Evolutionary conservation across 352 stramenopile genomes (phyloP).

Genomic region (Albugo laibachii): DNA sequence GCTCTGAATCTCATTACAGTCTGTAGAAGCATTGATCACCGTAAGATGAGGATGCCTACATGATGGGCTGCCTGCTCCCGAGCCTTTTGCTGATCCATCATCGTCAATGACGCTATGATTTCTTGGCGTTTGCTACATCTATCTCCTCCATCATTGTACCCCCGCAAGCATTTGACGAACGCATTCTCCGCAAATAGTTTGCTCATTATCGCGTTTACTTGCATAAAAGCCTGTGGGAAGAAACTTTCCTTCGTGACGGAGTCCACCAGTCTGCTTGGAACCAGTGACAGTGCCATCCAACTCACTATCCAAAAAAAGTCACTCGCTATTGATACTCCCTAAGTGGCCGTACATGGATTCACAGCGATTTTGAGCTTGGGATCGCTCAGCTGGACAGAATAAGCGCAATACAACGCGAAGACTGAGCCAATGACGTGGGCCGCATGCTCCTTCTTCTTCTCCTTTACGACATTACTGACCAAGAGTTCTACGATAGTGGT

Average conservation of each 20-base stretch:
- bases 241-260: conserved; percentile 5
- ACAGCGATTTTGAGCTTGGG: conserved; percentile 48
- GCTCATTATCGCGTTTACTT: conserved; percentile 29
- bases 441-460: too few relatives aligned
- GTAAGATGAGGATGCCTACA: not conserved
- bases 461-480: not conserved
- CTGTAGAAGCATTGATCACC: not conserved
- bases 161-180: conserved; percentile 41
- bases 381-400: conserved; percentile 25
- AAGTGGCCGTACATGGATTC: conserved; percentile 9
- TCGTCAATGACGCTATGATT: not conserved
- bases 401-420: conserved; percentile 45
- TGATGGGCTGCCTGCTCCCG: not conserved
- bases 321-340: not conserved
- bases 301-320: not conserved
- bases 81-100: not conserved
- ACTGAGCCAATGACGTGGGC: conserved; percentile 9
- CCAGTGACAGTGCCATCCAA: conserved; percentile 20
- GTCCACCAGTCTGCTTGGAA: conserved; percentile 14
- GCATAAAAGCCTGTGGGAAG: conserved; percentile 11
- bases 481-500: not conserved
- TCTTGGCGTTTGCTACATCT: not conserved
- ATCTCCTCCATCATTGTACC: conserved; percentile 6
- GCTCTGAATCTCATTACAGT: not conserved
- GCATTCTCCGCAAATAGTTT: conserved; percentile 26